Conservation (phyloP, 805 yeast species). For the Candida anglica region DNA sequence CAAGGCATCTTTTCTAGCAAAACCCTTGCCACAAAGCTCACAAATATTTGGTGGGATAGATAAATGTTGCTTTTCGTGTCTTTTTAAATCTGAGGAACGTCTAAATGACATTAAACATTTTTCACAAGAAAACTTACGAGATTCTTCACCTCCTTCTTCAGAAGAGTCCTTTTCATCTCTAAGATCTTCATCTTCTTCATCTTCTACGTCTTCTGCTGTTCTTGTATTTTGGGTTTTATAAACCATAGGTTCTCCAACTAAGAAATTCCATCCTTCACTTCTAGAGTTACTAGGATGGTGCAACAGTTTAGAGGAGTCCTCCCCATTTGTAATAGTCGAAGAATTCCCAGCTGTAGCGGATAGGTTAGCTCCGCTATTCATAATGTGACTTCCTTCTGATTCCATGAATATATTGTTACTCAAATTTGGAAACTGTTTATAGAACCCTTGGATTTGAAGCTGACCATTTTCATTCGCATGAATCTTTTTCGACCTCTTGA, state of each 20-base stretch:
- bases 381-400: slow-evolving; percentile 1
- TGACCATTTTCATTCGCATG: slow-evolving; percentile 37
- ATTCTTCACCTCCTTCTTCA: slow-evolving; percentile 5
- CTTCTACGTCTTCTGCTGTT: slow-evolving; percentile 4
- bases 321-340: not conserved
- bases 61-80: slow-evolving; percentile 74
- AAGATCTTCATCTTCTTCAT: slow-evolving; percentile 3
- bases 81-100: slow-evolving; percentile 63
- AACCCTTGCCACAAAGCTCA: slow-evolving; percentile 73
- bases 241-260: slow-evolving; percentile 17
- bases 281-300: slow-evolving; percentile 3
- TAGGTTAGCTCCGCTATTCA: no score
- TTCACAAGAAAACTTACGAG: slow-evolving; percentile 49
- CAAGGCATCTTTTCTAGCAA: slow-evolving; percentile 79
- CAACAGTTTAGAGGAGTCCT: not conserved
- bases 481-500: slow-evolving; percentile 26
- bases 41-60: slow-evolving; percentile 73
- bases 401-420: slow-evolving; percentile 35
- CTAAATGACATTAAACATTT: slow-evolving; percentile 63
- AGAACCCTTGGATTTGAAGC: slow-evolving; percentile 38
- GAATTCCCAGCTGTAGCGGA: not conserved
- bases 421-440: slow-evolving; percentile 39
- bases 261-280: slow-evolving; percentile 28
- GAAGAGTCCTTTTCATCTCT: slow-evolving; percentile 6
- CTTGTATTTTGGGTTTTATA: slow-evolving; percentile 1